A percentile compares a stretch with the other conserved stretches of the same genome.
These are phyloP conservation scores for Lepidium aucheri DNA, from an alignment of 345 rosid species.

Conservation along the genomic window DNA sequence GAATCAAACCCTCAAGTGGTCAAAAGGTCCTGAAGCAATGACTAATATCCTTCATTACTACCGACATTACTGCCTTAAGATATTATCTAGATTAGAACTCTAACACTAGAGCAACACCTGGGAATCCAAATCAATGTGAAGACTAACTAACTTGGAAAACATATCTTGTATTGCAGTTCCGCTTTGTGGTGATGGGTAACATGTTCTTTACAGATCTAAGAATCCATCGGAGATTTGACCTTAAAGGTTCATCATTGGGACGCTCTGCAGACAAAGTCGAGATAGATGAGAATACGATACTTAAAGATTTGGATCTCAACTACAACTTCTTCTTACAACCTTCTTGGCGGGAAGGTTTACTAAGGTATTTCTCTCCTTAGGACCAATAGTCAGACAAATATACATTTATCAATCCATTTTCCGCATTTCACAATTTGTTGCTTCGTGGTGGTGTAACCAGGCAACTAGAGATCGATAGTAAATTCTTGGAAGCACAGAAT, in stretches of 20 bases:
- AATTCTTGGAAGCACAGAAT: slow-evolving; percentile 70
- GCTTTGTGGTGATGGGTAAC: slow-evolving; percentile 98
- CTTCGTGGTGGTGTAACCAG: slow-evolving; percentile 29
- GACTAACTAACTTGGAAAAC: slow-evolving; percentile 9
- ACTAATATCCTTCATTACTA: not conserved
- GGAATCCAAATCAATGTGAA: not conserved
- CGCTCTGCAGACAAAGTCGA: slow-evolving; percentile 90
- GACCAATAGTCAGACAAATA: not conserved
- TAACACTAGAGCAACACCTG: not conserved
- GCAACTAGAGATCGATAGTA: slow-evolving; percentile 81
- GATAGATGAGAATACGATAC: slow-evolving; percentile 90
- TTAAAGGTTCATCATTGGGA: slow-evolving; percentile 92
- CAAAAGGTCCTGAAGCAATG: slow-evolving; percentile 58
- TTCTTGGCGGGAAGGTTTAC: slow-evolving; percentile 84
- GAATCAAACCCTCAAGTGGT: slow-evolving; percentile 97
- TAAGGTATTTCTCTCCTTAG: slow-evolving; percentile 36
- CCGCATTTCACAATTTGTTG: not conserved
- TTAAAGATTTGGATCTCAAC: slow-evolving; percentile 89
- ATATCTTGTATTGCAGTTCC: slow-evolving; percentile 57
- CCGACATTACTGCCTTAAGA: not conserved
- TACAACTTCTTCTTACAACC: slow-evolving; percentile 81
- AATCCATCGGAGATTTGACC: slow-evolving; percentile 92
- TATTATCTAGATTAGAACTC: not conserved
- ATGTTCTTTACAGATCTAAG: slow-evolving; percentile 98
- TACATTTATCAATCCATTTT: not conserved